A percentile compares a stretch with the other conserved stretches of the same genome.
Evolutionary conservation across 495 filamentous ascomycete genomes (phyloP).

Genomic region (Lasiosphaeris hirsuta): DNA sequence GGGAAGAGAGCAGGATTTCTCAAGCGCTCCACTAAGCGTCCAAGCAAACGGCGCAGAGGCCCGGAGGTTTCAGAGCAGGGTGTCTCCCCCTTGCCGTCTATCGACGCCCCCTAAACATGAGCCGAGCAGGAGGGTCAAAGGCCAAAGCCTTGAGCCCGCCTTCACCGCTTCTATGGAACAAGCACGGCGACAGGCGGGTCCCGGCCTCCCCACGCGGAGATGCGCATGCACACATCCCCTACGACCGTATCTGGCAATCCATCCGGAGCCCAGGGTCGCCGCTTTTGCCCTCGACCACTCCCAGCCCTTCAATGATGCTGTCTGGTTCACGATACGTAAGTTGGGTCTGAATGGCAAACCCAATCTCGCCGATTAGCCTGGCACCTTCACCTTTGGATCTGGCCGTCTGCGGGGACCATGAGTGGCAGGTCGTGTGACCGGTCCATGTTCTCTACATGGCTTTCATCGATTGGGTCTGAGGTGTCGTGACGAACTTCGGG

Average conservation of each 20-base stretch:
- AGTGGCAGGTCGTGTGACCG: no score
- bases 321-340: conserved; percentile 8
- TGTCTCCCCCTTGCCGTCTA: not conserved
- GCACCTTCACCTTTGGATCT: not conserved
- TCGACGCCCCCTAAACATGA: no score
- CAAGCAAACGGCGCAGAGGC: no score
- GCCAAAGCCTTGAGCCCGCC: not conserved
- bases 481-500: no score
- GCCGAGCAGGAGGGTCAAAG: no score
- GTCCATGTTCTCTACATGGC: no score
- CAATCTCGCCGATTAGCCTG: not conserved
- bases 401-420: no score
- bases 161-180: not conserved
- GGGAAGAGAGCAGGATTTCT: no score
- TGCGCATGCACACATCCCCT: not conserved
- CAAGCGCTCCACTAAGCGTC: no score
- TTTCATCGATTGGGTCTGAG: no score
- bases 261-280: not conserved
- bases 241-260: not conserved
- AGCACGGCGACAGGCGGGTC: not conserved
- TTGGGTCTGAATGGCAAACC: not conserved
- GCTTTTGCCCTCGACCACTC: not conserved
- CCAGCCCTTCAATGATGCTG: not conserved
- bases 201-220: conserved; percentile 3
- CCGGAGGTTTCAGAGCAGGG: not conserved